Evolutionary conservation across 805 yeast species (phyloP).

Genomic region (Hanseniaspora opuntiae): DNA sequence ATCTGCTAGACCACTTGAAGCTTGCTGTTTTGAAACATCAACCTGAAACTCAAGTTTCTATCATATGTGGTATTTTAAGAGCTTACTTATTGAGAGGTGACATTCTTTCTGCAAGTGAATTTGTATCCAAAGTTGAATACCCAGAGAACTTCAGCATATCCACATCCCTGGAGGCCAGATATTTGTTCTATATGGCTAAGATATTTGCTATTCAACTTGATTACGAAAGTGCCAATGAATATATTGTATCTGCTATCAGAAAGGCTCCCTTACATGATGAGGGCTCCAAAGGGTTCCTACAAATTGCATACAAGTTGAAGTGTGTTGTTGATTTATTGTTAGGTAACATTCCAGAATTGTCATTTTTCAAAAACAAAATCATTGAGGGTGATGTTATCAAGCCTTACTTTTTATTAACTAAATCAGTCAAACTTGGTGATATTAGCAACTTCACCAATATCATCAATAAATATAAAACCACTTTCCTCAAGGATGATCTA

Average conservation of each 20-base stretch:
- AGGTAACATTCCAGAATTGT: slow-evolving; percentile 91
- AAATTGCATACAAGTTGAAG: slow-evolving; percentile 75
- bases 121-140: slow-evolving; percentile 77
- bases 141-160: slow-evolving; percentile 57
- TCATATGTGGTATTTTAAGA: slow-evolving; percentile 75
- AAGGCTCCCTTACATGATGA: slow-evolving; percentile 79
- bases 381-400: slow-evolving; percentile 42
- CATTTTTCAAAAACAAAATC: slow-evolving; percentile 55
- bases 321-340: slow-evolving; percentile 81
- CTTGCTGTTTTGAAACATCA: slow-evolving; percentile 87
- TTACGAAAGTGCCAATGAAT: slow-evolving; percentile 80
- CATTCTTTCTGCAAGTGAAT: slow-evolving; percentile 73
- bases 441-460: slow-evolving; percentile 65
- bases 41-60: slow-evolving; percentile 75
- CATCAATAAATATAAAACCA: slow-evolving; percentile 45
- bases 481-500: slow-evolving; percentile 61
- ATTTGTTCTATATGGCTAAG: slow-evolving; percentile 79
- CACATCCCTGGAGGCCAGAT: slow-evolving; percentile 81
- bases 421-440: slow-evolving; percentile 88
- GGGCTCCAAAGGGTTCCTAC: slow-evolving; percentile 74
- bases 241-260: slow-evolving; percentile 84
- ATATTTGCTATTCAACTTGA: slow-evolving; percentile 85
- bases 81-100: slow-evolving; percentile 67
- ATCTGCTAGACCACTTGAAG: slow-evolving; percentile 58
- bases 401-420: slow-evolving; percentile 77